Percentiles rank a stretch among this genome's conserved stretches.
phyloP scores from a whole-genome alignment of 2,329 filamentous ascomycete species.

The Proliferodiscus dingleyae region DNA sequence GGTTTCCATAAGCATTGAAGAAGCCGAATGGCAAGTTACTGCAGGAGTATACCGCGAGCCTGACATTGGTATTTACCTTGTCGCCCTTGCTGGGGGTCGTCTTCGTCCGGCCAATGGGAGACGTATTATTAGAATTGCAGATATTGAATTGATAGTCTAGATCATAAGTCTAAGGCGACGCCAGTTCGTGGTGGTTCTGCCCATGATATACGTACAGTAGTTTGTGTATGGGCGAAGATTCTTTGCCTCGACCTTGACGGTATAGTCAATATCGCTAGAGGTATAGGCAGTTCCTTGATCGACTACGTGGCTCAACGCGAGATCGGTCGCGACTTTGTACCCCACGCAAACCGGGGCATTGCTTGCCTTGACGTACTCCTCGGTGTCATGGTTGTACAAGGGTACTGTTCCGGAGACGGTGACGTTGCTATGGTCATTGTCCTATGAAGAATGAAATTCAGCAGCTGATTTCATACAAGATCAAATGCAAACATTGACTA shows the following conservation, averaged over 20 bases:
- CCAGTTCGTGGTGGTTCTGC: not conserved
- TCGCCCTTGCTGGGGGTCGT: slow-evolving; percentile 57
- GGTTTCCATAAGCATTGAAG: slow-evolving; percentile 57
- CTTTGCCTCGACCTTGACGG: slow-evolving; percentile 55
- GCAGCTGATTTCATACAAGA: no score
- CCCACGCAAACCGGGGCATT: slow-evolving; percentile 62
- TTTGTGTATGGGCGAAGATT: slow-evolving; percentile 57
- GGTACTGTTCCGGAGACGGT: slow-evolving; percentile 40
- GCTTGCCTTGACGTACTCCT: slow-evolving; percentile 44
- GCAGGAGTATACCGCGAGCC: slow-evolving; percentile 67
- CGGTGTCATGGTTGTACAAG: slow-evolving; percentile 45
- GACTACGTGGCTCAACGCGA: slow-evolving; percentile 42
- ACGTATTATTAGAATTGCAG: slow-evolving; percentile 57
- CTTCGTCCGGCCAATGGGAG: slow-evolving; percentile 63
- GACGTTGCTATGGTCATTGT: slow-evolving; percentile 43
- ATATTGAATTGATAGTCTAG: slow-evolving; percentile 62
- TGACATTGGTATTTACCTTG: slow-evolving; percentile 49
- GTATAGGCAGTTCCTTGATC: slow-evolving; percentile 60
- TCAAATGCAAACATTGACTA: no score
- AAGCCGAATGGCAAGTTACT: slow-evolving; percentile 59
- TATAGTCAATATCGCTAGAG: slow-evolving; percentile 70
- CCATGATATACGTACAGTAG: slow-evolving; percentile 42
- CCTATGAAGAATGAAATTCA: slow-evolving; percentile 10
- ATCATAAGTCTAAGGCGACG: not conserved
- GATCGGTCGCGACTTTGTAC: slow-evolving; percentile 53